Conservation (phyloP, 2,329 filamentous ascomycete genomes). For the Metarhizium brunneum region DNA sequence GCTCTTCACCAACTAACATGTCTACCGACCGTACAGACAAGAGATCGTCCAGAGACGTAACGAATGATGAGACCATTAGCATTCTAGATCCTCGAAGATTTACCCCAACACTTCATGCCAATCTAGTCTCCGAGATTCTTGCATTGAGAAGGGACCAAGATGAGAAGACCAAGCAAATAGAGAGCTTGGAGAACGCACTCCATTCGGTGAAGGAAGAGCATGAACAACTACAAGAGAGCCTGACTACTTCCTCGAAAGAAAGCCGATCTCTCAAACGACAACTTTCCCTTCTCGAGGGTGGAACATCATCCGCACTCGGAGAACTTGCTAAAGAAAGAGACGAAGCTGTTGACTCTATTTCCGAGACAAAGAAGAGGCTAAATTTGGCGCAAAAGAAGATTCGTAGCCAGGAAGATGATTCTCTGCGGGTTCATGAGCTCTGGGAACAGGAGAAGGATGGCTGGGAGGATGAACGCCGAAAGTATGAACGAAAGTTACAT, state of each 20-base stretch:
- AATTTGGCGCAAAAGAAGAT: conserved; percentile 71
- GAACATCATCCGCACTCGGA: conserved; percentile 74
- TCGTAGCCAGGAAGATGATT: conserved; percentile 73
- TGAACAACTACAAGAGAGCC: conserved; percentile 54
- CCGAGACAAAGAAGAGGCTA: conserved; percentile 67
- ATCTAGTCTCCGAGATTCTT: conserved; percentile 88
- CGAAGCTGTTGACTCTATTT: conserved; percentile 61
- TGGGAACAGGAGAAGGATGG: conserved; percentile 77
- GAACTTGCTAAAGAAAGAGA: conserved; percentile 82
- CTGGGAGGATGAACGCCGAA: conserved; percentile 78
- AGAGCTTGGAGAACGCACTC: conserved; percentile 68
- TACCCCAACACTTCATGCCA: conserved; percentile 90
- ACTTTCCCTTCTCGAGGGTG: conserved; percentile 76
- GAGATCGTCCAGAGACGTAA: conserved; percentile 47
- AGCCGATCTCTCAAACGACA: conserved; percentile 74
- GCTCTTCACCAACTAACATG: conserved; percentile 49
- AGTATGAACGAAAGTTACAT: conserved; percentile 75
- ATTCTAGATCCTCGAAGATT: conserved; percentile 85
- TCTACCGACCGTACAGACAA: conserved; percentile 32
- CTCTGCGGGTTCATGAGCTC: conserved; percentile 64
- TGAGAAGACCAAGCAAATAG: conserved; percentile 78
- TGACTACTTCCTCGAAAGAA: conserved; percentile 63
- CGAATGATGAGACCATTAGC: conserved; percentile 58
- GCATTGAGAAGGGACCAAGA: conserved; percentile 81
- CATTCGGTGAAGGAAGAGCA: conserved; percentile 65